These are phyloP conservation scores for Pseudogymnoascus sp. DNA, from an alignment of 2,329 filamentous ascomycete genomes.

Conservation along the genomic window DNA sequence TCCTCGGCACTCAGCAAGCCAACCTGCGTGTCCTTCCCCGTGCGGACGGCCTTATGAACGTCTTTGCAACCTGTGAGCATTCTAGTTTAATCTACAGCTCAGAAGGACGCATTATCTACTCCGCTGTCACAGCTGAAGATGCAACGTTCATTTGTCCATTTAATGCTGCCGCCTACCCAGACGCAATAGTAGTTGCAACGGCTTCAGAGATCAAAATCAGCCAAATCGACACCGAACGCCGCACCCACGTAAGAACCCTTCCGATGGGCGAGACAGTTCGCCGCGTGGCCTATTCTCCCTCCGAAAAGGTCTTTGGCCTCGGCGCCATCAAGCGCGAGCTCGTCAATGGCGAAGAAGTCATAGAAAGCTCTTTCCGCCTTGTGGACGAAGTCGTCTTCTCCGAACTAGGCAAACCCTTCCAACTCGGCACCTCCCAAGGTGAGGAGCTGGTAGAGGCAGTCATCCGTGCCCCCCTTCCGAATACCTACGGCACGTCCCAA, in stretches of 20 bases:
- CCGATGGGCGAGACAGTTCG: slow-evolving; percentile 75
- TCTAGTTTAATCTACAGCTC: slow-evolving; percentile 87
- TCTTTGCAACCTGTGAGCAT: slow-evolving; percentile 91
- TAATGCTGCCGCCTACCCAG: slow-evolving; percentile 70
- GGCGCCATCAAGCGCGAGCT: slow-evolving; percentile 75
- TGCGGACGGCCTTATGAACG: slow-evolving; percentile 56
- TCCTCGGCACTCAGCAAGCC: slow-evolving; percentile 78
- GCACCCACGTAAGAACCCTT: slow-evolving; percentile 79
- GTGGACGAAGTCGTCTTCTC: slow-evolving; percentile 87
- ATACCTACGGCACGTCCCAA: slow-evolving; percentile 43
- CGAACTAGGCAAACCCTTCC: slow-evolving; percentile 59
- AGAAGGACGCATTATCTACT: slow-evolving; percentile 83
- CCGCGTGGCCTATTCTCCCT: slow-evolving; percentile 74
- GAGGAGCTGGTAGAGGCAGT: slow-evolving; percentile 78
- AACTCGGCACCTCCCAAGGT: slow-evolving; percentile 41
- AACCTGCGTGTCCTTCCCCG: slow-evolving; percentile 70
- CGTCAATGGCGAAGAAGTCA: slow-evolving; percentile 59
- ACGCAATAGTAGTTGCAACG: slow-evolving; percentile 73
- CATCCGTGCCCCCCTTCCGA: slow-evolving; percentile 64
- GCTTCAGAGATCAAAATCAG: slow-evolving; percentile 68
- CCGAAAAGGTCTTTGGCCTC: slow-evolving; percentile 72
- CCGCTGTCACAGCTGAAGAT: slow-evolving; percentile 83
- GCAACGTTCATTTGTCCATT: slow-evolving; percentile 76
- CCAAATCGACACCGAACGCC: slow-evolving; percentile 70
- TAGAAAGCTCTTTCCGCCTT: slow-evolving; percentile 74